A percentile compares a stretch with the other conserved stretches of the same genome.
Evolutionary conservation across 2,329 filamentous ascomycete genomes (phyloP).

Genomic region (Pestalotiopsis fici): DNA sequence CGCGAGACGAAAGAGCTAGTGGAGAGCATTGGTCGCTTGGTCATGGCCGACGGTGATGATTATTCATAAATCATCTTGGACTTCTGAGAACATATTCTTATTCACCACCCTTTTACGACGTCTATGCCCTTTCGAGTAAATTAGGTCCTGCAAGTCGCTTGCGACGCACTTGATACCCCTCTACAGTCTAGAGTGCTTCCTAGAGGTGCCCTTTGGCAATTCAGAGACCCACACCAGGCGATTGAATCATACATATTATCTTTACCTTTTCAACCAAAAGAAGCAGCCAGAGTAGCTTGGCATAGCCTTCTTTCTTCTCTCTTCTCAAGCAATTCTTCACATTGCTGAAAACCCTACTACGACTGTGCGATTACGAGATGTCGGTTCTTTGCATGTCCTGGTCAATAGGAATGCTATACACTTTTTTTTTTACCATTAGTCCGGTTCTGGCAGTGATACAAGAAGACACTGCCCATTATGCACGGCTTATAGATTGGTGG

Average conservation of each 20-base stretch:
- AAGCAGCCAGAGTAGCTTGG: neutral
- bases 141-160: neutral
- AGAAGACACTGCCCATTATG: neutral
- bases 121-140: conserved; percentile 3
- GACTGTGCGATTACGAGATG: neutral
- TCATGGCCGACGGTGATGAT: conserved; percentile 40
- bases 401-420: neutral
- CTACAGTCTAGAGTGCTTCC: neutral
- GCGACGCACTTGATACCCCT: conserved; percentile 3
- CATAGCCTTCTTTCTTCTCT: neutral
- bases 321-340: neutral
- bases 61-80: conserved; percentile 40
- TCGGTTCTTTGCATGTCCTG: neutral
- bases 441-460: neutral
- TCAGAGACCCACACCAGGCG: conserved; percentile 1
- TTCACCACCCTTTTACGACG: neutral
- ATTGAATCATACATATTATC: neutral
- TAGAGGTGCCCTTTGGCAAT: neutral
- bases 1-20: conserved; percentile 78
- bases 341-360: neutral
- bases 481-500: neutral
- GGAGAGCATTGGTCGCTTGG: conserved; percentile 42
- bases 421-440: neutral
- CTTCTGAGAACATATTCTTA: neutral
- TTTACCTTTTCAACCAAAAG: neutral